phyloP scores from a whole-genome alignment of 2,329 filamentous ascomycete genomes.

The Aspergillus neoniger region DNA sequence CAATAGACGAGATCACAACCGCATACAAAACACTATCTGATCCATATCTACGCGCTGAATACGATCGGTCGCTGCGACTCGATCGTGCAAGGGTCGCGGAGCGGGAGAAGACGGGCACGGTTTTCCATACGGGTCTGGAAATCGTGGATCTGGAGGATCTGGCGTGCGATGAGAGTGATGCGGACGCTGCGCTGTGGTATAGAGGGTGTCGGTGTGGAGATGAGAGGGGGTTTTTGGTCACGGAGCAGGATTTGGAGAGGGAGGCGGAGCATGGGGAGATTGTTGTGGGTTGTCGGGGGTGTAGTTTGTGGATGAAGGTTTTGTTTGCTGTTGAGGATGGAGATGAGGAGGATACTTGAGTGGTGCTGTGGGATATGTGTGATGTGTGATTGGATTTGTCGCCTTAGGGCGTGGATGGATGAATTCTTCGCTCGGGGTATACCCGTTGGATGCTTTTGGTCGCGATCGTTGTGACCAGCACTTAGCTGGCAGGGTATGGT shows the following conservation, averaged over 20 bases:
- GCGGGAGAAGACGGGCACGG: slow-evolving; percentile 33
- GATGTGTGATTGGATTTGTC: neutral
- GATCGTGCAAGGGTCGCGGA: slow-evolving; percentile 31
- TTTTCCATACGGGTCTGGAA: slow-evolving; percentile 57
- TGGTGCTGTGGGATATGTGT: slow-evolving; percentile 22
- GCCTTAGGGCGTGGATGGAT: neutral
- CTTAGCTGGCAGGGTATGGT: too few species aligned
- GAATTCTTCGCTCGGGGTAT: neutral
- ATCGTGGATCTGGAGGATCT: slow-evolving; percentile 61
- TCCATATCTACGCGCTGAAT: slow-evolving; percentile 47
- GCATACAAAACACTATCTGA: slow-evolving; percentile 59
- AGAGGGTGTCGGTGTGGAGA: slow-evolving; percentile 61
- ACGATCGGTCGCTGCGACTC: slow-evolving; percentile 49
- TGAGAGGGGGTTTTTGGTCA: slow-evolving; percentile 56
- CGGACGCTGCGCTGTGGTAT: slow-evolving; percentile 52
- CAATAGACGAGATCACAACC: slow-evolving; percentile 61
- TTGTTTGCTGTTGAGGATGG: slow-evolving; percentile 55
- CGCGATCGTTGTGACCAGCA: neutral
- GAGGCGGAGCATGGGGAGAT: slow-evolving; percentile 58
- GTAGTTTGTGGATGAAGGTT: slow-evolving; percentile 65
- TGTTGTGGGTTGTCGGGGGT: slow-evolving; percentile 61
- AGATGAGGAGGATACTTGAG: slow-evolving; percentile 18
- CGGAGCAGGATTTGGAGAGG: slow-evolving; percentile 55
- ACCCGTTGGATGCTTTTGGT: neutral
- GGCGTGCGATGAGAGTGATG: slow-evolving; percentile 41